A percentile compares a stretch with the other conserved stretches of the same genome.
phyloP scores from a whole-genome alignment of 140 eudicot genomes.

The Oenanthe javanica region DNA sequence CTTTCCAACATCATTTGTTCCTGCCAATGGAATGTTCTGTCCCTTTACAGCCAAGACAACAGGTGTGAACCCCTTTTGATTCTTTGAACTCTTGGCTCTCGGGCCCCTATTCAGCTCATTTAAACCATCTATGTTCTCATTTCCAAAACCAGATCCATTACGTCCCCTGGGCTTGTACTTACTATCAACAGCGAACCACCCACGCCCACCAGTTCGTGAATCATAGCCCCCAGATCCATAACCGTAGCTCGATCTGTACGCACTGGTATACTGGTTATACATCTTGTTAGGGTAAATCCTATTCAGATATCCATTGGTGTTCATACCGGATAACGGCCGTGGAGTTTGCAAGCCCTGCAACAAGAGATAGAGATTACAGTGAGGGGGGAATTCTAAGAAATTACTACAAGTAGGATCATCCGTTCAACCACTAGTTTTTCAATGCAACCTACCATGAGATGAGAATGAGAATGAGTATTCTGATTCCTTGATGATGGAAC shows the following conservation, averaged over 20 bases:
- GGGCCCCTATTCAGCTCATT: slow-evolving; percentile 90
- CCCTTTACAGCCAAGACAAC: slow-evolving; percentile 55
- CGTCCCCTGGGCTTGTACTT: slow-evolving; percentile 61
- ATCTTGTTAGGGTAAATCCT: slow-evolving; percentile 57
- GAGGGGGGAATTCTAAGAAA: not conserved
- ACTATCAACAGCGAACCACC: slow-evolving; percentile 53
- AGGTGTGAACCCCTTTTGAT: slow-evolving; percentile 37
- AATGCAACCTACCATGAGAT: slow-evolving; percentile 31
- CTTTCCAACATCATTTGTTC: slow-evolving; percentile 24
- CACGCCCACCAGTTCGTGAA: slow-evolving; percentile 28
- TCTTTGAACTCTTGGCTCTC: slow-evolving; percentile 47
- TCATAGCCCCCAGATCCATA: slow-evolving; percentile 50
- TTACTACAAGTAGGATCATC: not conserved
- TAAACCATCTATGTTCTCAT: slow-evolving; percentile 63
- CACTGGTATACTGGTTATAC: slow-evolving; percentile 48
- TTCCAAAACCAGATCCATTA: slow-evolving; percentile 39
- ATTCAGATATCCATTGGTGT: slow-evolving; percentile 38
- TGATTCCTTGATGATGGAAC: no score
- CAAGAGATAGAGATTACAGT: not conserved
- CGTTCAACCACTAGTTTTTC: no score
- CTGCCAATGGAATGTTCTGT: slow-evolving; percentile 31
- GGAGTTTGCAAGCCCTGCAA: slow-evolving; percentile 30
- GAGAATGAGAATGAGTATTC: no score
- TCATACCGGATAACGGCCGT: slow-evolving; percentile 39
- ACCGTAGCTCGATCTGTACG: slow-evolving; percentile 50